Percentiles rank a stretch among this genome's conserved stretches.
Conservation (phyloP, 805 yeast genomes). For the Blastobotrys chiropterorum region DNA sequence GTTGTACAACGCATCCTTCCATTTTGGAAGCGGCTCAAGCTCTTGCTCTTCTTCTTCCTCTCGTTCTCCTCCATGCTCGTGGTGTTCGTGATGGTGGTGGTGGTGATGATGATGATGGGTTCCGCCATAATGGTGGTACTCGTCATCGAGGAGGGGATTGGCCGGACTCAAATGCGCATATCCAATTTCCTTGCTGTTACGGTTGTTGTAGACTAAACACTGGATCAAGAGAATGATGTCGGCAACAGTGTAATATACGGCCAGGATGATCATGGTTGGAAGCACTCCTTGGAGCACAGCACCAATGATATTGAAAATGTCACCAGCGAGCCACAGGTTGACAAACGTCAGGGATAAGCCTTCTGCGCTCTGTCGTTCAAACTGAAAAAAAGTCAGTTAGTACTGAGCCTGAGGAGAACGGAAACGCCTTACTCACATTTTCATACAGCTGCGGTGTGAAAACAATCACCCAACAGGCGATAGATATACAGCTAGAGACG, state of each 20-base stretch:
- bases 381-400: constrained; percentile 27
- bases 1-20: constrained; percentile 21
- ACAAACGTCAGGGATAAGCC: constrained; percentile 85
- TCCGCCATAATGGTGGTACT: constrained; percentile 17
- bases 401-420: constrained; percentile 6
- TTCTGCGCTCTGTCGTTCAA: constrained; percentile 76
- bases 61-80: constrained; percentile 15
- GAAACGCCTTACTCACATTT: constrained; percentile 38
- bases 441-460: constrained; percentile 96
- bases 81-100: constrained; percentile 10
- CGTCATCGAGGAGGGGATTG: constrained; percentile 68
- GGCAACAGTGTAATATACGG: constrained; percentile 87
- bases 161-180: constrained; percentile 83
- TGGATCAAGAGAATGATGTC: constrained; percentile 81
- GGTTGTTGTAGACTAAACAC: constrained; percentile 71
- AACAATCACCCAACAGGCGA: constrained; percentile 97
- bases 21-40: constrained; percentile 9
- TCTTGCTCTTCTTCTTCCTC: constrained; percentile 11
- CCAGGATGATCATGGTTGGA: constrained; percentile 91
- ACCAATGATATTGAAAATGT: constrained; percentile 87
- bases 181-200: constrained; percentile 44
- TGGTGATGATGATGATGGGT: constrained; percentile 2
- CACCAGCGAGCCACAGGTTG: constrained; percentile 88
- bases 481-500: constrained; percentile 60
- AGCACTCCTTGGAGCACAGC: constrained; percentile 83